These are phyloP conservation scores for Agaricus bisporus DNA, from an alignment of 768 basidiomycete species.

Conservation along the genomic window DNA sequence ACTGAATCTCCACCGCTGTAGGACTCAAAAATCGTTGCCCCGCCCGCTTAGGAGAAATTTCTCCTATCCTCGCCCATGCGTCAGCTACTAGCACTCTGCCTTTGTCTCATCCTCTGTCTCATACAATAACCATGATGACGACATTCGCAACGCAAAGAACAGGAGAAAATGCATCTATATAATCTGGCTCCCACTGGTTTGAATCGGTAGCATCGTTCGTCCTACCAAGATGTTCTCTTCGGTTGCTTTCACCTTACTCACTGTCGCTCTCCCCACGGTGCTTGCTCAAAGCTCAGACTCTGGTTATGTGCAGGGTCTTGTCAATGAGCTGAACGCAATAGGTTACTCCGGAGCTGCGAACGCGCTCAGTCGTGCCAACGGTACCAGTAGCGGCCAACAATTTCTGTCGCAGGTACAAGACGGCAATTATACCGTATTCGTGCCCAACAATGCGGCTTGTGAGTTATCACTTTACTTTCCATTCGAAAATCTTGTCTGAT, in stretches of 20 bases:
- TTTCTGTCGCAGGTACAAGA: constrained; percentile 37
- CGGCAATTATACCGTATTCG: constrained; percentile 49
- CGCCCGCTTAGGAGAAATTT: not conserved
- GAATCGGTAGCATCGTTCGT: not conserved
- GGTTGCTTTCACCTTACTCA: constrained; percentile 12
- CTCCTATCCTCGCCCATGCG: not conserved
- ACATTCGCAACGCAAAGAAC: not conserved
- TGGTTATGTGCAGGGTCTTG: constrained; percentile 22
- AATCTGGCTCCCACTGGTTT: not conserved
- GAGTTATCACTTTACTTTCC: constrained; percentile 14
- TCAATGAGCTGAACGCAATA: constrained; percentile 28
- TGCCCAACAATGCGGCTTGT: constrained; percentile 53
- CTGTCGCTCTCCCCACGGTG: constrained; percentile 11
- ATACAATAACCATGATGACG: not conserved
- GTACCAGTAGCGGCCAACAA: constrained; percentile 33
- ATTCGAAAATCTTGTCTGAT: constrained; percentile 11
- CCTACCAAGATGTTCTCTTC: constrained; percentile 9
- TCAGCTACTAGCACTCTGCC: not conserved
- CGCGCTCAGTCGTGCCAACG: constrained; percentile 34
- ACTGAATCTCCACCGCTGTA: not conserved
- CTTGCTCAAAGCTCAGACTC: constrained; percentile 14
- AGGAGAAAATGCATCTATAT: constrained; percentile 7
- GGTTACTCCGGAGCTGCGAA: constrained; percentile 38
- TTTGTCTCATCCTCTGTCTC: constrained; percentile 1
- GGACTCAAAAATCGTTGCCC: not conserved